Evolutionary conservation across 1,139 yeast genomes (phyloP).

Genomic region (Taphrina pruni): DNA sequence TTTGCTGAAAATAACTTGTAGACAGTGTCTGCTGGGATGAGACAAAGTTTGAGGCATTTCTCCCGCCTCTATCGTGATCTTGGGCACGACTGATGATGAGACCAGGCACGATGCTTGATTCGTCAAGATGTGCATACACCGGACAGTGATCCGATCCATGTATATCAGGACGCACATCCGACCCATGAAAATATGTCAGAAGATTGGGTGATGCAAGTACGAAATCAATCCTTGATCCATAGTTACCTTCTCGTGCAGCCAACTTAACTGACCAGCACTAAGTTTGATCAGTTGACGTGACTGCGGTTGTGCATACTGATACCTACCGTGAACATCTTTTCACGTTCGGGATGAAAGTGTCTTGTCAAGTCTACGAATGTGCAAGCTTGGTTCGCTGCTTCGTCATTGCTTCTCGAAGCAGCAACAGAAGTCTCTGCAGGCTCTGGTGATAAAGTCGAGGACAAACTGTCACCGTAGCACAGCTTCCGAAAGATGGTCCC

Average conservation of each 20-base stretch:
- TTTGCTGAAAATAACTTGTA: constrained; percentile 43
- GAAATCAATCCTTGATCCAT: constrained; percentile 84
- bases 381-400: constrained; percentile 45
- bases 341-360: constrained; percentile 60
- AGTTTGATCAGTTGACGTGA: background rate
- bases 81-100: background rate
- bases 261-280: constrained; percentile 75
- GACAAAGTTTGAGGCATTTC: constrained; percentile 42
- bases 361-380: constrained; percentile 72
- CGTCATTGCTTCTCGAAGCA: constrained; percentile 34
- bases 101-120: constrained; percentile 9
- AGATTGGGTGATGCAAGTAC: constrained; percentile 60
- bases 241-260: constrained; percentile 59
- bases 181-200: constrained; percentile 53
- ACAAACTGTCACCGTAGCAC: background rate
- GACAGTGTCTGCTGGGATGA: constrained; percentile 43
- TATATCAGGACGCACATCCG: constrained; percentile 71
- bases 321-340: constrained; percentile 68
- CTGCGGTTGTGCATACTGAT: too few species aligned
- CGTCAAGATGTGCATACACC: constrained; percentile 68
- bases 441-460: background rate
- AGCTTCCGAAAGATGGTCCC: constrained; percentile 19
- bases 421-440: background rate
- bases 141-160: constrained; percentile 97
- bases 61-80: constrained; percentile 3